phyloP scores from a whole-genome alignment of 2,329 filamentous ascomycete species.

The Colletotrichum theobromicola region DNA sequence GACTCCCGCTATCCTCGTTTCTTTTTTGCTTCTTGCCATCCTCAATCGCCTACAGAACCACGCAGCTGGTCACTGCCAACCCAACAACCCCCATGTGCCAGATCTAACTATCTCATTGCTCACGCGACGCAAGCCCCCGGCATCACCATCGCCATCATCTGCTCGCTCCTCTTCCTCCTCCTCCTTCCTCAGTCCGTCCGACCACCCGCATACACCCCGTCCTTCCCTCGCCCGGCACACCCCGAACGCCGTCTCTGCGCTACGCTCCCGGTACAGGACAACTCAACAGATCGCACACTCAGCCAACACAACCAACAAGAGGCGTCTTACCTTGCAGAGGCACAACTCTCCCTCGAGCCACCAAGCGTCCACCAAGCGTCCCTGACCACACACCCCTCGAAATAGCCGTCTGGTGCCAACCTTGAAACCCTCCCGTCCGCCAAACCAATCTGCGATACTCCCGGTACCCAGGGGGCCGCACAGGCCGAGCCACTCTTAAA shows the following conservation, averaged over 20 bases:
- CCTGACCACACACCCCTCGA: not conserved
- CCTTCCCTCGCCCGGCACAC: not conserved
- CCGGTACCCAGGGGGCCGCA: slow-evolving; percentile 11
- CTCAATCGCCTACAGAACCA: not conserved
- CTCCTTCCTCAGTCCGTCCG: not conserved
- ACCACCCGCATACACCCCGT: not conserved
- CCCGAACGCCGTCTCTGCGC: slow-evolving; percentile 13
- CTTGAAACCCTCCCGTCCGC: slow-evolving; percentile 17
- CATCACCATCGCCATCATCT: slow-evolving; percentile 11
- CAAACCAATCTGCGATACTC: slow-evolving; percentile 15
- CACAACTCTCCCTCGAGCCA: not conserved
- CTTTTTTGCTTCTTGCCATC: not conserved
- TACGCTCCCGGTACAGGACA: slow-evolving; percentile 2
- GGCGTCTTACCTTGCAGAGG: not conserved
- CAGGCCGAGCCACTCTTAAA: slow-evolving; percentile 17
- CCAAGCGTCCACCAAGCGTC: not conserved
- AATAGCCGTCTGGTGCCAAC: not conserved
- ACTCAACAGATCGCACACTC: not conserved
- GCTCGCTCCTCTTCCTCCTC: not conserved
- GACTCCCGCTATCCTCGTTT: not conserved
- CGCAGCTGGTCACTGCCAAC: not conserved
- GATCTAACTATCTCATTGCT: not conserved
- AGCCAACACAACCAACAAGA: not conserved
- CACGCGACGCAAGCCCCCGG: slow-evolving; percentile 15
- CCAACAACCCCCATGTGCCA: not conserved